These are phyloP conservation scores for Schizophyllum commune DNA, from an alignment of 1,284 basidiomycete species.

Conservation along the genomic window DNA sequence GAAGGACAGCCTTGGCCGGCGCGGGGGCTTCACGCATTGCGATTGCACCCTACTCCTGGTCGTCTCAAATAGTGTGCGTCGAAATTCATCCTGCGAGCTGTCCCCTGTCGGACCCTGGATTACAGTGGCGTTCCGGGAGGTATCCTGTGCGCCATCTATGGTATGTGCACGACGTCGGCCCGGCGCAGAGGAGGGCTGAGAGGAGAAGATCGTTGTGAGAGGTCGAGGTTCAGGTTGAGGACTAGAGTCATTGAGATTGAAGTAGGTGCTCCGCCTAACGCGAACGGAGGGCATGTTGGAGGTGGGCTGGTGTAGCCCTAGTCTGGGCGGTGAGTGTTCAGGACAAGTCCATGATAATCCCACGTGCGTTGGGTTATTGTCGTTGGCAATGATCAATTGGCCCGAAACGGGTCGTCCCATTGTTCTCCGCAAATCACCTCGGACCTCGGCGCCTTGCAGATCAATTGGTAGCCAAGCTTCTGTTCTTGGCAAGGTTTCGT, in stretches of 20 bases:
- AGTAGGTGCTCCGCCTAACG: constrained; percentile 38
- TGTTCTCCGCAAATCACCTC: neutral
- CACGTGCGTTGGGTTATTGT: neutral
- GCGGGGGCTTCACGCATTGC: constrained; percentile 1
- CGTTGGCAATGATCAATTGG: neutral
- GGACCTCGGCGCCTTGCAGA: neutral
- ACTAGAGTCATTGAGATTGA: constrained; percentile 25
- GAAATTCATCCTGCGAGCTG: neutral
- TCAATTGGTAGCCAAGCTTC: neutral
- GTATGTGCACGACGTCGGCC: neutral
- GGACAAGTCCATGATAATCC: neutral
- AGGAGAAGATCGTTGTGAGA: constrained; percentile 10
- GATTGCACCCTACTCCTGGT: constrained; percentile 8
- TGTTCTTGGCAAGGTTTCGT: too few relatives aligned
- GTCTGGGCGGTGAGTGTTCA: constrained; percentile 3
- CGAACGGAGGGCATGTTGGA: constrained; percentile 49
- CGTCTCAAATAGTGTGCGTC: constrained; percentile 4
- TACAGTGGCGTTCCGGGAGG: neutral
- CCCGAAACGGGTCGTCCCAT: neutral
- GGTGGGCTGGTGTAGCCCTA: neutral
- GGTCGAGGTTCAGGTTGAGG: constrained; percentile 7
- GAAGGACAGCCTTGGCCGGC: constrained; percentile 2
- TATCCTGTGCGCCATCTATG: neutral
- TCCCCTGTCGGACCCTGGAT: neutral
- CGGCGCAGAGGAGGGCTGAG: neutral